Evolutionary conservation across 768 basidiomycete species (phyloP), one percentile per base, ranked within the genome.

Genomic region (Kwoniella sp.): DNA sequence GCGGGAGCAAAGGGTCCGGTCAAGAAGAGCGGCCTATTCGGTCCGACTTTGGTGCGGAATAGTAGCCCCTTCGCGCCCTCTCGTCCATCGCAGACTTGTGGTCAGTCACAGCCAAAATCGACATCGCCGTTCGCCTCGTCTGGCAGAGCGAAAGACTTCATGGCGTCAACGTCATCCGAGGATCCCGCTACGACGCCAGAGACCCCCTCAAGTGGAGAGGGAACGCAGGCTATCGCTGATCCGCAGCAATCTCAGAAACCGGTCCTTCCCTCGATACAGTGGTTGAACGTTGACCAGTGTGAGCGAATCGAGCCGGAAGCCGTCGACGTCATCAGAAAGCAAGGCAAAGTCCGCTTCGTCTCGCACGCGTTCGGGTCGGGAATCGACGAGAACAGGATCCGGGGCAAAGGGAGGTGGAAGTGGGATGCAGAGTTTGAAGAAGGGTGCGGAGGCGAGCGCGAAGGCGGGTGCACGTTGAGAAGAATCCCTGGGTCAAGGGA

Each of bases 261-360:
- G 11, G 50, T 50, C 45, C 15, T 28, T 13, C 5, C 70, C 28
- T 54, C 30, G 17, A 58, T 77, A 63, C 52, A 47, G 2, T 77
- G 75, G 75, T 62, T 77, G n/a, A 68, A 65, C 56, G 29, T 74
- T n/a, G 75, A 77, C 41, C 64, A 70, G 38, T 77, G 75, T 47
- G 75, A 71, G 26, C 29, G n/a, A 4, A 60, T 77, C n/a, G 68
- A 74, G n/a, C 22, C 37, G 0, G 55, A 59, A 28, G 20, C 66
- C 5, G n/a, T 61, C 8, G 54, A 55, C 5, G 25, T 23, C 1
- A 57, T 73, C 23, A 25, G 38, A 20, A 61, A 22, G 13, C 41
- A 45, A 20, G 8, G 41, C 3, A 63, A 64, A 28, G 50, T 74
- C 2, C 48, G 34, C 3, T 77, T 67, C 56, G 56, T 74, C 3